Evolutionary conservation across 208 protist species (phyloP).

Genomic region (Leishmania tarentolae): DNA sequence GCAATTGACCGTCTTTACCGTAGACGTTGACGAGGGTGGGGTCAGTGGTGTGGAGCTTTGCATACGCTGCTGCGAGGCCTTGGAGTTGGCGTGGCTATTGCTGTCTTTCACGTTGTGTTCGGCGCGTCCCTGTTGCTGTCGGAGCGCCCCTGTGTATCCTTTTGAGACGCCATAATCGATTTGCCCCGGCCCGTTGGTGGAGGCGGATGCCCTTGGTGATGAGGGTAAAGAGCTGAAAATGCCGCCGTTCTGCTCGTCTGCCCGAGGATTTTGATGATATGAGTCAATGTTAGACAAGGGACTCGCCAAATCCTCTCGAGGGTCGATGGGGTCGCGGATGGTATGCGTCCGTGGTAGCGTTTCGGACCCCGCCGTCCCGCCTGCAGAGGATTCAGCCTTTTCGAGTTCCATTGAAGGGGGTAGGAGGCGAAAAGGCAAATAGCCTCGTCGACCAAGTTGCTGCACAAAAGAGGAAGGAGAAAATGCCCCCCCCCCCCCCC

Average conservation of each 20-base stretch:
- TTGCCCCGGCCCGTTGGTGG: neutral
- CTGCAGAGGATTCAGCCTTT: neutral
- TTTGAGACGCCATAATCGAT: neutral
- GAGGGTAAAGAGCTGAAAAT: neutral
- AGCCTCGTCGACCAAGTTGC: neutral
- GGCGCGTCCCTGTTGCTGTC: neutral
- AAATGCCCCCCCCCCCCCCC: no score
- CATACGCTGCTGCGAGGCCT: neutral
- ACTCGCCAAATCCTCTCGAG: neutral
- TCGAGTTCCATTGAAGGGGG: neutral
- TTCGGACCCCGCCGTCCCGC: neutral
- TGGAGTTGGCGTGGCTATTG: neutral
- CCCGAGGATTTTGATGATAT: neutral
- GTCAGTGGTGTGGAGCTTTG: constrained; percentile 4
- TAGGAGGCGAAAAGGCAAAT: neutral
- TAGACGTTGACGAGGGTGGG: neutral
- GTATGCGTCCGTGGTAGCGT: neutral
- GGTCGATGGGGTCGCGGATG: constrained; percentile 12
- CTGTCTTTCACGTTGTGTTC: neutral
- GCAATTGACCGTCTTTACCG: constrained; percentile 4
- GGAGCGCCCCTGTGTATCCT: neutral
- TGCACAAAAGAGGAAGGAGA: neutral
- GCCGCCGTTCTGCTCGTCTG: constrained; percentile 18
- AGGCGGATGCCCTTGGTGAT: constrained; percentile 2
- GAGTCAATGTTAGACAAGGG: constrained; percentile 1